These are phyloP conservation scores for Sporothrix pseudoabietina DNA, from an alignment of 2,329 filamentous ascomycete species.

Conservation along the genomic window DNA sequence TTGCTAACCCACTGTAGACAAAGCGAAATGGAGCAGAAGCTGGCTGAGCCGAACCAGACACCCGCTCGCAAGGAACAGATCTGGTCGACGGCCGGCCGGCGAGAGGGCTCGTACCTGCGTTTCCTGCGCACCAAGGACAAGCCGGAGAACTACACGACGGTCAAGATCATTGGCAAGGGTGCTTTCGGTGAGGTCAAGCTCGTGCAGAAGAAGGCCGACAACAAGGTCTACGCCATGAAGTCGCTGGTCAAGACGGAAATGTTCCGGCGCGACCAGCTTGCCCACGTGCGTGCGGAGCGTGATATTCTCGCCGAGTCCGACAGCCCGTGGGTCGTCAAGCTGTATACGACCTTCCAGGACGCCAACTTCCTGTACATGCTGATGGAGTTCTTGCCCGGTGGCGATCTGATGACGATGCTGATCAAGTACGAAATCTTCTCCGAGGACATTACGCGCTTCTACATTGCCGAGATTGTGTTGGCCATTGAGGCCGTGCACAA, in stretches of 20 bases:
- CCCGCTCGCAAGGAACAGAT: constrained; percentile 80
- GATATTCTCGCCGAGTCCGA: constrained; percentile 99
- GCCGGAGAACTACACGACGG: constrained; percentile 90
- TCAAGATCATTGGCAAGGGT: constrained; percentile 99
- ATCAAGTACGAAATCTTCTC: constrained; percentile 99
- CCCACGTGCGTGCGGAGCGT: constrained; percentile 94
- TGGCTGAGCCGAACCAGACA: constrained; percentile 74
- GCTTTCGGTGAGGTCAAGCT: constrained; percentile 98
- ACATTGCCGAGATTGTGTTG: constrained; percentile 96
- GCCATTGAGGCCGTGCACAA: constrained; percentile 99
- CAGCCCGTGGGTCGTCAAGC: constrained; percentile 98
- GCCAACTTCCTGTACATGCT: constrained; percentile 96
- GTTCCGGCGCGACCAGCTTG: constrained; percentile 99
- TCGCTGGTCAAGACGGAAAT: constrained; percentile 98
- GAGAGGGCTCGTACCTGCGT: constrained; percentile 89
- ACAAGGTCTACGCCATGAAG: constrained; percentile 98
- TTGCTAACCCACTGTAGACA: constrained; percentile 59
- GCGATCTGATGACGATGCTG: constrained; percentile 99
- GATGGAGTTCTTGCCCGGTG: constrained; percentile 98
- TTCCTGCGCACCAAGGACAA: constrained; percentile 92
- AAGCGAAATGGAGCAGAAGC: constrained; percentile 84
- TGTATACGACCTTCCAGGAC: constrained; percentile 98
- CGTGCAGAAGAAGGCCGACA: constrained; percentile 93
- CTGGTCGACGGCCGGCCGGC: constrained; percentile 79
- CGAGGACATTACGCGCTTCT: constrained; percentile 97